Evolutionary conservation across 305 asterid species (phyloP), one percentile per base, ranked within the genome.

Genomic region (Salvia sclarea): DNA sequence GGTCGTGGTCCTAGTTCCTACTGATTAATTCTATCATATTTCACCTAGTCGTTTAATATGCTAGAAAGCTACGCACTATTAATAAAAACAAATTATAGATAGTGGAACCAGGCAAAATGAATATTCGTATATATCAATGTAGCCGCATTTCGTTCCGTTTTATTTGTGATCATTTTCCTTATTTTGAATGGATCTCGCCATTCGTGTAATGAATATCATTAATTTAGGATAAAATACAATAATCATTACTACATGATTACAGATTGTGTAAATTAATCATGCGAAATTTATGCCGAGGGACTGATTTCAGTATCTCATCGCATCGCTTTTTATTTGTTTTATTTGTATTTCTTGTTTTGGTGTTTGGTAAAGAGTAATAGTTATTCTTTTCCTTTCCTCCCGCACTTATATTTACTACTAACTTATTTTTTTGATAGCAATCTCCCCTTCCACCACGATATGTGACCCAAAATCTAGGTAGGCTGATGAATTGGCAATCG

Each of bases 391-490:
- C 53, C 53, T 14, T 11, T 47, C 7, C 10, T 7, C 53, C 53
- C 24, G 24, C 10, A 47, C 9, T 47, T 12, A 49, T 48, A 48
- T 48, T 48, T 20, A 28, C 64, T 58, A 17, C 14, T 33, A 44
- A 55, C 44, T 31, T 18, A 0, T 52, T 4, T 1, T 1, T 1
- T 1, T 41, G 6, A 3, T 41, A 41, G n/a, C 47, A 41, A 45
- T 45, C 21, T 5, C 52, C 16, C 22, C 52, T 16, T 44, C 50
- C 9, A 5, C 21, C 2, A 44, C 33, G 33, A 52, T 10, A 28
- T n/a, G 40, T n/a, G 24, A 30, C 61, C 40, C 30, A 57, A 57
- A 59, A 59, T 59, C 64, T 35, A 59, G 64, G 20, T 17, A 56
- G 30, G 62, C 62, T 14, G 2, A 28, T n/a, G n/a, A n/a, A n/a